A percentile compares a stretch with the other conserved stretches of the same genome.
Conservation (phyloP, 306 rosid genomes). For the Ormosia semicastrata region DNA sequence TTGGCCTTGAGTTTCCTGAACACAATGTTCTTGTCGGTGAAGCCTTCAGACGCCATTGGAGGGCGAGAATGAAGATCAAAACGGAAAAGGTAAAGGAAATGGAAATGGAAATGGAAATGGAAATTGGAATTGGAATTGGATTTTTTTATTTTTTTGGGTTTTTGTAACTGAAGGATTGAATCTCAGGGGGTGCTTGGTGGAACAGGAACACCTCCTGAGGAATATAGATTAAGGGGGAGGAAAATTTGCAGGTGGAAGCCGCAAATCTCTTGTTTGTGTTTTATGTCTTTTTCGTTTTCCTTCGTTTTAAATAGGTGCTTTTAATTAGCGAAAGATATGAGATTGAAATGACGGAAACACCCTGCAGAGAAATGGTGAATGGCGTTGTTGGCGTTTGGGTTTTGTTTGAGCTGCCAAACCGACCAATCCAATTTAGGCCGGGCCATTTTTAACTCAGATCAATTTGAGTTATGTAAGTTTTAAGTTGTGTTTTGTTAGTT, state of each 20-base stretch:
- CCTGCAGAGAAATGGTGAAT: background rate
- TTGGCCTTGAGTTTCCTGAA: slow-evolving; percentile 78
- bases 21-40: slow-evolving; percentile 63
- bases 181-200: slow-evolving; percentile 32
- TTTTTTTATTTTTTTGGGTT: background rate
- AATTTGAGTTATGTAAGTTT: too few species aligned
- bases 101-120: background rate
- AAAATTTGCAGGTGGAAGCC: slow-evolving; percentile 19
- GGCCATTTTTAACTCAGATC: too few species aligned
- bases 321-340: background rate
- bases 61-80: slow-evolving; percentile 3
- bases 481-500: too few species aligned
- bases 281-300: background rate
- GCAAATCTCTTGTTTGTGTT: background rate
- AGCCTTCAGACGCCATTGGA: slow-evolving; percentile 69
- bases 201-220: slow-evolving; percentile 27
- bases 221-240: slow-evolving; percentile 9
- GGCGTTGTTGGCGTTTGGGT: slow-evolving; percentile 22
- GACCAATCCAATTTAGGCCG: too few species aligned
- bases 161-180: background rate
- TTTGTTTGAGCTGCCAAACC: too few species aligned
- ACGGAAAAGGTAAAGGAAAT: background rate
- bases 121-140: background rate
- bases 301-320: slow-evolving; percentile 1
- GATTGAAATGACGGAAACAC: background rate